Conservation (phyloP, 2,329 filamentous ascomycete genomes). For the Scorias spongiosa region DNA sequence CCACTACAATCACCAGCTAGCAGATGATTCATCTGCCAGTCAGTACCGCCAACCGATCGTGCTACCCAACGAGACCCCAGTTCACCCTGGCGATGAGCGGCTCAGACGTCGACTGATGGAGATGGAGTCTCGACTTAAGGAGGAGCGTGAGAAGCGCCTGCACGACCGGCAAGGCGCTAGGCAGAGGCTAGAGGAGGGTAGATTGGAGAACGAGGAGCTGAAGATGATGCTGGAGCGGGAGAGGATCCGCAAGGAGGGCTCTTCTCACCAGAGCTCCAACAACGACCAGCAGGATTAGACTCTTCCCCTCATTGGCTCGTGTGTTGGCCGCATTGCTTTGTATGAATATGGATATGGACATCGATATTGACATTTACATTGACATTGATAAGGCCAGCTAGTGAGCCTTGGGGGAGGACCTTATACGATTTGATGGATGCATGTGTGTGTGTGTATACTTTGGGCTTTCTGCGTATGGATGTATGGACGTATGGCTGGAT, state of each 20-base stretch:
- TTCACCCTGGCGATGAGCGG: slow-evolving; percentile 47
- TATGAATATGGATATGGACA: too few relatives aligned
- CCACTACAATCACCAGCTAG: slow-evolving; percentile 21
- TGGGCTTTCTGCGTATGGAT: too few relatives aligned
- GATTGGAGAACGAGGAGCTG: slow-evolving; percentile 57
- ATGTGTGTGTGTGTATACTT: too few relatives aligned
- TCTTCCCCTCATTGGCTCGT: too few relatives aligned
- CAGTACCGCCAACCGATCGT: slow-evolving; percentile 32
- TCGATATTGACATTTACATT: too few relatives aligned
- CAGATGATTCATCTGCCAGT: slow-evolving; percentile 1
- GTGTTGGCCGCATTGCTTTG: too few relatives aligned
- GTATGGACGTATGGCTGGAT: too few relatives aligned
- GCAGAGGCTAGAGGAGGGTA: slow-evolving; percentile 63
- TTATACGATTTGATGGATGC: too few relatives aligned
- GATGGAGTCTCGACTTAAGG: slow-evolving; percentile 74
- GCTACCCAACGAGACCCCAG: slow-evolving; percentile 16
- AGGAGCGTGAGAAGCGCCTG: slow-evolving; percentile 72
- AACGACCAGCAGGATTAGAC: neutral
- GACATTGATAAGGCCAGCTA: too few relatives aligned
- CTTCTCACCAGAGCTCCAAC: neutral
- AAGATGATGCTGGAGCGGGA: slow-evolving; percentile 48
- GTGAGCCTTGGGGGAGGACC: too few relatives aligned
- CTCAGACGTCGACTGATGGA: slow-evolving; percentile 80
- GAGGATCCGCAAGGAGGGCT: slow-evolving; percentile 23
- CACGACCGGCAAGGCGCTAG: slow-evolving; percentile 73